Evolutionary conservation across 805 yeast genomes (phyloP).

Genomic region (Wickerhamiella cacticola): DNA sequence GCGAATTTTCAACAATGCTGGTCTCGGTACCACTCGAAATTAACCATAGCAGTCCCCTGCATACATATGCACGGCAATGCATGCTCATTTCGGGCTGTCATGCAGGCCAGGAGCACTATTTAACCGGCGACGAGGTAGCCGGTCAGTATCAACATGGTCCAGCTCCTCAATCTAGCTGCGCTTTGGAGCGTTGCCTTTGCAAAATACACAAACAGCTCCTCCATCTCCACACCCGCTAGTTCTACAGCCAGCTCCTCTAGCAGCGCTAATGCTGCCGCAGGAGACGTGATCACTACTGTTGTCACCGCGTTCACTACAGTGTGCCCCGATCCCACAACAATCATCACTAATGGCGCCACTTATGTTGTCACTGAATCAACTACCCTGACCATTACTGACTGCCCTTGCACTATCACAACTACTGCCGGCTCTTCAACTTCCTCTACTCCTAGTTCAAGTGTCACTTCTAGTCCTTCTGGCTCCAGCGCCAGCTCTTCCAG

Average conservation of each 20-base stretch:
- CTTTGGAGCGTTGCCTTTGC: neutral
- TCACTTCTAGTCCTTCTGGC: neutral
- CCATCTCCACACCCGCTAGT: neutral
- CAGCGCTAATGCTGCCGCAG: constrained; percentile 1
- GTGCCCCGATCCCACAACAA: constrained; percentile 57
- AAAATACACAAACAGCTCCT: neutral
- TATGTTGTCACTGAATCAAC: constrained; percentile 60
- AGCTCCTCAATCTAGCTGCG: neutral
- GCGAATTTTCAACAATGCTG: too few species aligned
- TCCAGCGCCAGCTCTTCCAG: neutral
- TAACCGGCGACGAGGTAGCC: neutral
- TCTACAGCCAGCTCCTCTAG: neutral
- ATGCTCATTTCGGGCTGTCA: neutral
- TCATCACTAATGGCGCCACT: constrained; percentile 49
- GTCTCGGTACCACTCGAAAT: neutral
- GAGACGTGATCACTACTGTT: constrained; percentile 24
- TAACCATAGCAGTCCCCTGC: neutral
- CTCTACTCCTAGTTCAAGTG: neutral
- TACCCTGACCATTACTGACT: constrained; percentile 41
- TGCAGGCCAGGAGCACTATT: constrained; percentile 1
- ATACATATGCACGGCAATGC: constrained; percentile 3
- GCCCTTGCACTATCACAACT: constrained; percentile 9
- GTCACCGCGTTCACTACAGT: constrained; percentile 27
- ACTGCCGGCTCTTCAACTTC: too few species aligned
- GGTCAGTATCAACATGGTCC: neutral